These are phyloP conservation scores for Xerocomus minutiporus DNA, from an alignment of 1,284 basidiomycete genomes.

Conservation along the genomic window DNA sequence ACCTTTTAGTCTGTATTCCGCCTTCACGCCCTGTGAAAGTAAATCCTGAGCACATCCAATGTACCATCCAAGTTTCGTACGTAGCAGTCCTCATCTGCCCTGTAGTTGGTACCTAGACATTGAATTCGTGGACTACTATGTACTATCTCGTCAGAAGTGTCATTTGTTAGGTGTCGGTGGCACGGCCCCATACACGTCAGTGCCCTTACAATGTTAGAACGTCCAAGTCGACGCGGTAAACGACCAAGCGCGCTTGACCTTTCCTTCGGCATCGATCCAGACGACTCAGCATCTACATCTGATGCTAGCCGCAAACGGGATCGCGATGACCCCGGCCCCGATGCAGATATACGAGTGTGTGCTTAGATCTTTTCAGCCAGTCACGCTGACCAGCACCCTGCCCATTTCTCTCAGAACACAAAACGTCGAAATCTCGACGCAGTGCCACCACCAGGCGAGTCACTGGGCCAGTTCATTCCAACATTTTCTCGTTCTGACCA, in stretches of 20 bases:
- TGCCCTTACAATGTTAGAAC: conserved; percentile 1
- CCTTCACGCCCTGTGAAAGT: conserved; percentile 7
- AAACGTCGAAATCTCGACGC: conserved; percentile 31
- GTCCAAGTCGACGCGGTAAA: conserved; percentile 23
- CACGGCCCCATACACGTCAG: background rate
- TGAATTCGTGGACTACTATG: conserved; percentile 15
- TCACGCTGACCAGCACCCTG: background rate
- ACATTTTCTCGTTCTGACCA: background rate
- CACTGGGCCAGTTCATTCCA: background rate
- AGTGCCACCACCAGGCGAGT: conserved; percentile 17
- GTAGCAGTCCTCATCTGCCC: conserved; percentile 4
- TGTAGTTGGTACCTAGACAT: conserved; percentile 14
- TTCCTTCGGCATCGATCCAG: conserved; percentile 22
- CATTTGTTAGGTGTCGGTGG: background rate
- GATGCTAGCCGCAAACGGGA: conserved; percentile 29
- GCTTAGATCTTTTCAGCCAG: background rate
- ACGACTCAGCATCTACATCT: conserved; percentile 27
- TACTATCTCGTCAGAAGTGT: background rate
- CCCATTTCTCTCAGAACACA: conserved; percentile 10
- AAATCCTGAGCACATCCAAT: conserved; percentile 8
- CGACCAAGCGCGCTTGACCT: conserved; percentile 36
- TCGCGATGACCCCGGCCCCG: conserved; percentile 10
- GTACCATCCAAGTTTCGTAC: conserved; percentile 9
- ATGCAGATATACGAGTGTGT: conserved; percentile 20
- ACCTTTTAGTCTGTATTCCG: conserved; percentile 8